Evolutionary conservation across 2,329 filamentous ascomycete species (phyloP).

Genomic region (Xenoacremonium recifei): DNA sequence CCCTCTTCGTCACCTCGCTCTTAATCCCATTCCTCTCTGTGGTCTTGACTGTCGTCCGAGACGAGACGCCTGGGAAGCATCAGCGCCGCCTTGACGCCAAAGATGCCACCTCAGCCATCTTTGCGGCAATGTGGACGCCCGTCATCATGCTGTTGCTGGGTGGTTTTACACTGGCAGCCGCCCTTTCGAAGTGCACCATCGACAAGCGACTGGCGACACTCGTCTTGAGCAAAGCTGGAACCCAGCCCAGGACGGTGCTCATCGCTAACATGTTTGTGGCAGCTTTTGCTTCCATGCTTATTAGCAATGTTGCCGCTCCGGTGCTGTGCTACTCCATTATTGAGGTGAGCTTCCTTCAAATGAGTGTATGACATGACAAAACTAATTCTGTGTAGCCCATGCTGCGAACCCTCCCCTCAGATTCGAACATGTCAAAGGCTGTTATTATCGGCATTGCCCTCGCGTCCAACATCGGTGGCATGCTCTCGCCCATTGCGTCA

Average conservation of each 20-base stretch:
- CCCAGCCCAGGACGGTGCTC: constrained; percentile 81
- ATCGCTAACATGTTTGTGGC: constrained; percentile 99
- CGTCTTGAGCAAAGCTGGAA: constrained; percentile 93
- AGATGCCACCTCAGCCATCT: constrained; percentile 78
- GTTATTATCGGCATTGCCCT: constrained; percentile 94
- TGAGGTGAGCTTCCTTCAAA: constrained; percentile 58
- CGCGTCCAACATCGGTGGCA: constrained; percentile 92
- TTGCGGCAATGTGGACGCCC: constrained; percentile 97
- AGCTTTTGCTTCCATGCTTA: constrained; percentile 97
- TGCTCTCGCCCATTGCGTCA: constrained; percentile 93
- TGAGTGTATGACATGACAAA: not conserved
- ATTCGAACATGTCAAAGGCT: constrained; percentile 91
- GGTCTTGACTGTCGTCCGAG: constrained; percentile 77
- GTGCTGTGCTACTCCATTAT: constrained; percentile 98
- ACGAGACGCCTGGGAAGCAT: constrained; percentile 58
- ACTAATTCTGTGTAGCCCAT: constrained; percentile 62
- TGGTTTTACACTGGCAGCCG: constrained; percentile 93
- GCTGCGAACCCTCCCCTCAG: constrained; percentile 84
- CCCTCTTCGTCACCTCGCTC: constrained; percentile 92
- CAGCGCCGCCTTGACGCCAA: constrained; percentile 74
- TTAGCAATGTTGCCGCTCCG: constrained; percentile 95
- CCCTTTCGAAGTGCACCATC: constrained; percentile 94
- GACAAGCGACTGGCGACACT: constrained; percentile 97
- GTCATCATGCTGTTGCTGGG: constrained; percentile 98
- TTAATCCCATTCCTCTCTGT: constrained; percentile 93